Conservation (phyloP, 2,329 filamentous ascomycete species). For the Pseudogymnoascus sp. region DNA sequence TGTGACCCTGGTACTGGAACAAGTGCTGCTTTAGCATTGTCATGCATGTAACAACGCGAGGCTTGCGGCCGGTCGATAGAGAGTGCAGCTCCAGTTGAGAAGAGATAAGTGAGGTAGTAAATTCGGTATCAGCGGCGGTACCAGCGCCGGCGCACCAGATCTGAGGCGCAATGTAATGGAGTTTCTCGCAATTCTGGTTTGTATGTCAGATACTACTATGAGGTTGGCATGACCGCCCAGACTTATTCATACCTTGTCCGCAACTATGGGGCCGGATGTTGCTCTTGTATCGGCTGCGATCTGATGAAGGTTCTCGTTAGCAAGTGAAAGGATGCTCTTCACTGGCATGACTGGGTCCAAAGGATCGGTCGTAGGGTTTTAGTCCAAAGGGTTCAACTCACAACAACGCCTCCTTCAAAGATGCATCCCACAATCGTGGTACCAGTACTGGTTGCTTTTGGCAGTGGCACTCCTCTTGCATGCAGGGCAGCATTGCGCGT, state of each 20-base stretch:
- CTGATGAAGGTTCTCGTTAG: slow-evolving; percentile 35
- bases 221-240: neutral
- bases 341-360: neutral
- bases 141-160: slow-evolving; percentile 99
- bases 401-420: slow-evolving; percentile 91
- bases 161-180: slow-evolving; percentile 96
- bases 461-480: slow-evolving; percentile 83
- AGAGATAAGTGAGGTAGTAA: slow-evolving; percentile 96
- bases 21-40: slow-evolving; percentile 99
- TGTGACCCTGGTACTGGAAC: slow-evolving; percentile 95
- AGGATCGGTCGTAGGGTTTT: neutral
- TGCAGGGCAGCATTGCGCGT: slow-evolving; percentile 97
- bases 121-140: slow-evolving; percentile 96
- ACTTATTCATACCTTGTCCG: slow-evolving; percentile 67
- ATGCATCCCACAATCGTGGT: slow-evolving; percentile 98
- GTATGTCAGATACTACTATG: neutral
- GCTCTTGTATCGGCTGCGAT: slow-evolving; percentile 98
- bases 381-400: slow-evolving; percentile 36
- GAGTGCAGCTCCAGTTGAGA: slow-evolving; percentile 97
- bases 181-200: slow-evolving; percentile 88
- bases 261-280: slow-evolving; percentile 93
- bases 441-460: slow-evolving; percentile 96
- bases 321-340: slow-evolving; percentile 11
- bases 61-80: slow-evolving; percentile 90
- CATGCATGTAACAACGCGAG: slow-evolving; percentile 98